Evolutionary conservation across 2,329 filamentous ascomycete species (phyloP), one percentile per base, ranked within the genome.

Genomic region (Onygenales sp.): DNA sequence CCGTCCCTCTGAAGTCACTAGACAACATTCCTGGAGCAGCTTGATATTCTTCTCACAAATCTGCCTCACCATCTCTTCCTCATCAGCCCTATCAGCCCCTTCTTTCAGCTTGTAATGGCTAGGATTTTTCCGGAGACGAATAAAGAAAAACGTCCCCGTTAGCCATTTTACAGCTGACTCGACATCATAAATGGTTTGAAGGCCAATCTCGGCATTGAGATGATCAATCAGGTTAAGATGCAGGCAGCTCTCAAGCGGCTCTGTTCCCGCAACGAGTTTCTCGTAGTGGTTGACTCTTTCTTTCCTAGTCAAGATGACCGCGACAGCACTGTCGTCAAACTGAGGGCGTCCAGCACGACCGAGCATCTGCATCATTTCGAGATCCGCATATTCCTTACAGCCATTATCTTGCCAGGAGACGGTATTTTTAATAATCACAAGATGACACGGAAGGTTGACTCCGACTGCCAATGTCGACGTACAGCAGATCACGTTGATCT

Each of bases 351-450:
- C 88, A 49, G 88, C 88, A 57, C 88, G 82, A 6, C 88, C 88
- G 48, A 94, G 79, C 88, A 95, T 94, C 62, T 95, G 88, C 85
- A 92, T 92, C 56, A 92, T 79, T 59, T 94, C 88, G 4, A 94
- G 74, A 63, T 93, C 88, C 0, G 87, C 83, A 59, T 89, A 90
- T 64, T 93, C 87, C 52, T 83, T 79, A 39, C 80, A 76, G 6
- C 77, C 69, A 34, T 70, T 74, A 53, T 82, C 78, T 53, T 81
- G 79, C 67, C 82, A 91, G 0, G 77, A 75, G 3, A 83, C 77
- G 0, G 88, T 94, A 21, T 87, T 87, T 66, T 94, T 94, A 52
- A 95, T 79, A 8, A 94, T 82, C 3, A 91, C 88, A 2, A 91
- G 80, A 63, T 93, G 86, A 56, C 88, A 90, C 8, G 88, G 89